These are phyloP conservation scores for Chlorella vulgaris DNA, from an alignment of 139 green algal species.

Conservation along the genomic window DNA sequence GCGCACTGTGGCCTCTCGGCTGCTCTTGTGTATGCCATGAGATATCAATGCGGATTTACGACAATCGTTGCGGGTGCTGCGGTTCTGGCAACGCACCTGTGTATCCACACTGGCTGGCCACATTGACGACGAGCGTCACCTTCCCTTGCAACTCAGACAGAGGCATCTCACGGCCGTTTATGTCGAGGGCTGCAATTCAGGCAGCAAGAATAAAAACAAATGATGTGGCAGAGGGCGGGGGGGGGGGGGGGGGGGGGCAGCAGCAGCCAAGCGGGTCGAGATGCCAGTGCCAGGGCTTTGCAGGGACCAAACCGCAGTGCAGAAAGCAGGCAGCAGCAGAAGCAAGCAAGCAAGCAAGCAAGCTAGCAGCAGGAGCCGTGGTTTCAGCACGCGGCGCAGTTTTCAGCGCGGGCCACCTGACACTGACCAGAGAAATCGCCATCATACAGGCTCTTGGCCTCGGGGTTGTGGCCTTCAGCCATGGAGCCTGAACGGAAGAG, in stretches of 20 bases:
- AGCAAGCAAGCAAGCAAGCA: background rate
- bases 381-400: background rate
- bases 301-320: too few species aligned
- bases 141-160: constrained; percentile 56
- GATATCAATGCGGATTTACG: too few species aligned
- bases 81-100: constrained; percentile 55
- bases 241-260: background rate
- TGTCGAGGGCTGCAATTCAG: constrained; percentile 40
- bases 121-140: constrained; percentile 77
- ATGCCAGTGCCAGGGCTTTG: too few species aligned
- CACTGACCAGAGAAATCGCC: background rate
- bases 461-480: background rate
- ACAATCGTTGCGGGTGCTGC: background rate
- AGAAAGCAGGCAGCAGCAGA: too few species aligned
- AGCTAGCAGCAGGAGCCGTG: background rate
- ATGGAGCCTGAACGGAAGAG: background rate
- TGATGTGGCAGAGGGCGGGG: background rate
- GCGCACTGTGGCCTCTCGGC: too few species aligned
- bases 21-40: too few species aligned
- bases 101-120: constrained; percentile 78
- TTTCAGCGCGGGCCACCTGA: too few species aligned
- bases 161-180: constrained; percentile 41
- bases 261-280: too few species aligned
- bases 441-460: background rate
- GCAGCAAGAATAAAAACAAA: background rate